phyloP scores from a whole-genome alignment of 495 filamentous ascomycete genomes.

The Annulohypoxylon maeteangense region DNA sequence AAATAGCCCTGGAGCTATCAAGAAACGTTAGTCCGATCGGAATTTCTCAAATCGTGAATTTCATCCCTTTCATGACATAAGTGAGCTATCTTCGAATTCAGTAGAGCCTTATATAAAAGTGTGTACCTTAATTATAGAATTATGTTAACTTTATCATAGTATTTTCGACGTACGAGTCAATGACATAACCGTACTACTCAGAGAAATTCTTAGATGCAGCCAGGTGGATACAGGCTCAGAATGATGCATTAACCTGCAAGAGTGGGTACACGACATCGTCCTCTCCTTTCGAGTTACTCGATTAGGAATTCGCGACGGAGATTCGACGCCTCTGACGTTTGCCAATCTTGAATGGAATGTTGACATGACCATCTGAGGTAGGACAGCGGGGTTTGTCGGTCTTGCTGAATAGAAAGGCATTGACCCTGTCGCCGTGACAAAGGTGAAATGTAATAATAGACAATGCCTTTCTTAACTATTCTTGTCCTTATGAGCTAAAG shows the following conservation, averaged over 20 bases:
- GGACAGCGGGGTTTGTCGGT: neutral
- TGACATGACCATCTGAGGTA: neutral
- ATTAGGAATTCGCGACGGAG: neutral
- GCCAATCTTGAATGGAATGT: neutral
- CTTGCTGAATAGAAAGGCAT: neutral
- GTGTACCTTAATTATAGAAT: neutral
- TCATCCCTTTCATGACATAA: neutral
- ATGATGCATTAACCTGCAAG: constrained; percentile 1
- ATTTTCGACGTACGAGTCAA: neutral
- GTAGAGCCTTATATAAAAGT: neutral
- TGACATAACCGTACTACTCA: neutral
- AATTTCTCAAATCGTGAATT: neutral
- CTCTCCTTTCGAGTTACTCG: neutral
- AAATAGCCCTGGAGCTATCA: neutral
- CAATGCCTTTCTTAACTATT: constrained; percentile 4
- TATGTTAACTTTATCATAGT: neutral
- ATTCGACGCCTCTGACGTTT: neutral
- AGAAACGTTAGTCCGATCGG: neutral
- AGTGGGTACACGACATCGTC: neutral
- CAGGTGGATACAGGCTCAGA: neutral
- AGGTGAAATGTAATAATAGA: neutral
- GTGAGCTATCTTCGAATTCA: neutral
- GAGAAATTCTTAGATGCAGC: neutral
- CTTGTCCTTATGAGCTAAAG: neutral
- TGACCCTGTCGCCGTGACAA: neutral